Conservation (phyloP, 2,329 filamentous ascomycete species). For the Aureobasidium namibiae region DNA sequence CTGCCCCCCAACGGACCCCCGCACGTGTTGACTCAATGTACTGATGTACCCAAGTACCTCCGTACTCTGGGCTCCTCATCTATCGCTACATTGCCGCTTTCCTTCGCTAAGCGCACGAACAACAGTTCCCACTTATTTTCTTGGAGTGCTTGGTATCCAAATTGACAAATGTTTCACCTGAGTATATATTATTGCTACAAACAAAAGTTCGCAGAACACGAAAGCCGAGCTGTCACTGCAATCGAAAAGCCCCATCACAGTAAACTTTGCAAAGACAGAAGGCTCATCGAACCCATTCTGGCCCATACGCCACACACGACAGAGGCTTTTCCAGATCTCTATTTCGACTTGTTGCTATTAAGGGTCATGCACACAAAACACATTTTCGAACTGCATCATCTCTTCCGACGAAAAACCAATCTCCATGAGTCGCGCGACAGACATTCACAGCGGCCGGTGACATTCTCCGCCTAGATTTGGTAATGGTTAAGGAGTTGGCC, state of each 20-base stretch:
- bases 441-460: neutral
- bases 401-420: neutral
- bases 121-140: neutral
- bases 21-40: neutral
- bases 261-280: too few relatives aligned
- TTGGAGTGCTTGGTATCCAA: neutral
- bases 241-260: too few relatives aligned
- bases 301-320: neutral
- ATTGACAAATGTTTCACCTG: neutral
- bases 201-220: too few relatives aligned
- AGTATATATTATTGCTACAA: too few relatives aligned
- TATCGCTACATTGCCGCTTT: neutral
- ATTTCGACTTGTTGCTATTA: neutral
- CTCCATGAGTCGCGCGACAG: neutral
- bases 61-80: neutral
- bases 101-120: neutral
- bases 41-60: neutral
- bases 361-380: neutral
- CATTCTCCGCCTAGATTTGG: neutral
- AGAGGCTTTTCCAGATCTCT: neutral
- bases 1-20: conserved; percentile 4
- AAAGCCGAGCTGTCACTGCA: neutral
- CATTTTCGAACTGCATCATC: neutral
- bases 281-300: too few relatives aligned
- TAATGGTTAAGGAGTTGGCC: neutral